Base-by-base conservation (phyloP, 345 rosid species). In the Lumnitzera littorea region DNA sequence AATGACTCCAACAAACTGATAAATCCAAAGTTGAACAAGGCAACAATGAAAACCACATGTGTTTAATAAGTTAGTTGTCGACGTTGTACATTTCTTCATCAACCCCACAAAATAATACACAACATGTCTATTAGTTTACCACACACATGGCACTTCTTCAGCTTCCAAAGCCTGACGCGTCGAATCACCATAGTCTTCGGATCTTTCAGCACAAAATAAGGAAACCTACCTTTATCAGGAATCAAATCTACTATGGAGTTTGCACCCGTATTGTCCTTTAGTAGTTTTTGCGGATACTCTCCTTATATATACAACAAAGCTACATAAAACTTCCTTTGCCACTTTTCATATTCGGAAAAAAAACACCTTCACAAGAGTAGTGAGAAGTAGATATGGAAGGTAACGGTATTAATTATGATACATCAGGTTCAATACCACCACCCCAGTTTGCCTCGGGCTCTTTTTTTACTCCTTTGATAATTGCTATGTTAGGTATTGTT, bases 401-500 rank as follows among this genome's bases (percentile, higher is more conserved):
- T 3, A 50, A 24, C 7, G 57, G 71, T 51, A 61, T 51, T 51
- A 56, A 25, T 71, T 68, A 78, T 69, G 74, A 20, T 36, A 49
- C 15, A 48, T 48, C 48, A 63, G 55, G 17, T 50, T 66, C 7
- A n/a, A 46, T 60, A 10, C 4, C 66, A 20, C 36, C 41, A 24
- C 24, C 11, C n/a, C 47, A 15, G 48, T 13, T n/a, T 58, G 53
- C 51, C 20, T 25, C 70, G 46, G 69, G 54, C 1, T 56, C 70
- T 3, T 60, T 59, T 60, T 16, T 78, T 46, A 71, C 73, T 12
- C 84, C 84, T 11, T 60, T 84, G 5, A 15, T 81, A 2, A 67
- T 80, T 57, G 74, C 82, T 27, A 31, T 78, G 47, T 72, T 72
- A 5, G 79, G 78, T 12, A 29, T 81, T 20, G 56, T 55, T 0